A percentile compares a stretch with the other conserved stretches of the same genome.
phyloP scores from a whole-genome alignment of 2,329 filamentous ascomycete genomes.

The Incumbomyces delicatus region DNA sequence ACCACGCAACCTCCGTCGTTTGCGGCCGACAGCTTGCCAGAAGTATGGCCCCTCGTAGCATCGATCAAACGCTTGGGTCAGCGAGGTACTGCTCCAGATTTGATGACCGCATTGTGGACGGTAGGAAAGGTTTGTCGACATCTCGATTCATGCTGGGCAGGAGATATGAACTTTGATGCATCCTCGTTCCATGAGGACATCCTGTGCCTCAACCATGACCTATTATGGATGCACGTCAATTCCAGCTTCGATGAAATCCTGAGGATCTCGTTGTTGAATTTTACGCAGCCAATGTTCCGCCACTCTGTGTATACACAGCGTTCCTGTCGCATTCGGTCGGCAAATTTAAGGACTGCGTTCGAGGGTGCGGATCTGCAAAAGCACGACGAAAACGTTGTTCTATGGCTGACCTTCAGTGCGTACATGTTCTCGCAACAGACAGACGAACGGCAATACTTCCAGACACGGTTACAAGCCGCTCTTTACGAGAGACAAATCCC shows the following conservation, averaged over 20 bases:
- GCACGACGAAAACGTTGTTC: slow-evolving; percentile 7
- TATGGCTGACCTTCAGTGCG: neutral
- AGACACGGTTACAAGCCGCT: slow-evolving; percentile 6
- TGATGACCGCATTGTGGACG: slow-evolving; percentile 6
- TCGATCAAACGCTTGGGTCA: neutral
- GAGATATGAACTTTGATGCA: slow-evolving; percentile 8
- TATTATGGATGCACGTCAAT: slow-evolving; percentile 6
- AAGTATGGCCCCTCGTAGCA: neutral
- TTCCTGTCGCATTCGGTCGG: neutral
- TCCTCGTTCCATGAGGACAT: slow-evolving; percentile 12
- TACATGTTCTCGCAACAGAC: neutral
- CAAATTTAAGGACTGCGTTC: neutral
- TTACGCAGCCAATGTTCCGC: slow-evolving; percentile 11
- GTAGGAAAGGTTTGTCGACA: slow-evolving; percentile 10
- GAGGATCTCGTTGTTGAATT: slow-evolving; percentile 11
- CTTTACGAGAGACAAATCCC: slow-evolving; percentile 10
- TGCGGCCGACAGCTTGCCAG: slow-evolving; percentile 3
- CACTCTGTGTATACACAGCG: neutral
- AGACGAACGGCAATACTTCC: slow-evolving; percentile 7
- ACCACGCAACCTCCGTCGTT: slow-evolving; percentile 1
- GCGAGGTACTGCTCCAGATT: neutral
- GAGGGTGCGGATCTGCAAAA: slow-evolving; percentile 8
- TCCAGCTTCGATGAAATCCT: slow-evolving; percentile 6
- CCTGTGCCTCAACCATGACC: slow-evolving; percentile 11
- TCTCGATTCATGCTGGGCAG: slow-evolving; percentile 7